Evolutionary conservation across 345 rosid species (phyloP).

Genomic region (Odontarrhena argentea): DNA sequence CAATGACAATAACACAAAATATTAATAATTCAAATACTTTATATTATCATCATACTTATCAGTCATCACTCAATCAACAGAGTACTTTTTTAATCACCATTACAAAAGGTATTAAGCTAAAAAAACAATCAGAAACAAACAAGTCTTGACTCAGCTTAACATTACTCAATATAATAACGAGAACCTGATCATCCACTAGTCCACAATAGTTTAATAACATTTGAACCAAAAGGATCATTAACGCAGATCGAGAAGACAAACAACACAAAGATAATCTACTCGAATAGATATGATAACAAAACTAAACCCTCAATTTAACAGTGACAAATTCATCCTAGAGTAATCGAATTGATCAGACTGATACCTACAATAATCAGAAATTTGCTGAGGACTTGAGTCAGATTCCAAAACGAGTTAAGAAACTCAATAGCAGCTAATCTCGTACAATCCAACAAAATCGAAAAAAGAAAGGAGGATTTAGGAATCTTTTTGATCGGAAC

Average conservation of each 20-base stretch:
- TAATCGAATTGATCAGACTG: neutral
- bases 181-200: slow-evolving; percentile 2
- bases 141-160: slow-evolving; percentile 30
- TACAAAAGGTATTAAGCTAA: neutral
- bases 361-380: neutral
- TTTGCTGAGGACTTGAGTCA: neutral
- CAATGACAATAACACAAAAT: slow-evolving; percentile 10
- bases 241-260: neutral
- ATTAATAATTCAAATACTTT: neutral
- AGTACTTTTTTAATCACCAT: neutral
- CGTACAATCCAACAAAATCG: neutral
- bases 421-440: neutral
- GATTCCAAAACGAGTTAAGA: neutral
- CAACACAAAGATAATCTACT: no score
- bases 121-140: slow-evolving; percentile 16
- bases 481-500: neutral
- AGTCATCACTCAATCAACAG: neutral
- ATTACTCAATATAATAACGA: neutral
- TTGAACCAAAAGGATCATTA: neutral
- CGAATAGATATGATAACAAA: no score
- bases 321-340: no score
- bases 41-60: no score
- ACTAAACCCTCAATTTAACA: neutral
- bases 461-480: neutral
- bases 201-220: neutral